These are phyloP conservation scores for Leccinum subgranulosum DNA, from an alignment of 768 basidiomycete genomes.

Conservation along the genomic window DNA sequence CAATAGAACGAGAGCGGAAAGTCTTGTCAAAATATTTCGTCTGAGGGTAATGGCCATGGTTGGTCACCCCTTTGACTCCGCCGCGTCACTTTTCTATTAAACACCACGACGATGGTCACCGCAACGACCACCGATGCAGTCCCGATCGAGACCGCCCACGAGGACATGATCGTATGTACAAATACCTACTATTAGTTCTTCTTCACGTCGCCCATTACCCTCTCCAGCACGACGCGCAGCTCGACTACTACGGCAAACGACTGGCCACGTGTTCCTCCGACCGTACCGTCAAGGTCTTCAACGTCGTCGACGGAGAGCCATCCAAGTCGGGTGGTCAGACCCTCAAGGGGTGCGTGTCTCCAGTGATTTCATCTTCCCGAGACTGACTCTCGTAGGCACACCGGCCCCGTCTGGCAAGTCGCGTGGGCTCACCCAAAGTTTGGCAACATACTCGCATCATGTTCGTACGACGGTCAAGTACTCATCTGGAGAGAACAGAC, in stretches of 20 bases:
- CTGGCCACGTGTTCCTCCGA: constrained; percentile 97
- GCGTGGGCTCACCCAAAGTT: constrained; percentile 99
- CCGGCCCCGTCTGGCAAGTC: constrained; percentile 97
- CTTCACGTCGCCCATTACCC: neutral
- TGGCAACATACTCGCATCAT: constrained; percentile 95
- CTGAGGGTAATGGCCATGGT: constrained; percentile 31
- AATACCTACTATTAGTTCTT: neutral
- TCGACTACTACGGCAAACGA: constrained; percentile 97
- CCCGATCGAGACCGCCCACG: constrained; percentile 92
- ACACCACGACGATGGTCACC: constrained; percentile 11
- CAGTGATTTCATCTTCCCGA: neutral
- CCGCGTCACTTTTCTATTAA: neutral
- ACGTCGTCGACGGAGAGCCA: constrained; percentile 85
- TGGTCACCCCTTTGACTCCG: neutral
- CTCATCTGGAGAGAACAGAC: constrained; percentile 95
- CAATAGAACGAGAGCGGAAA: constrained; percentile 20
- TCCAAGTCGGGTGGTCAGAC: constrained; percentile 67
- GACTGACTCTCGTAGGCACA: constrained; percentile 56
- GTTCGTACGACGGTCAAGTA: constrained; percentile 98
- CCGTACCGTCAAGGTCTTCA: constrained; percentile 92
- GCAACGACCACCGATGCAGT: constrained; percentile 64
- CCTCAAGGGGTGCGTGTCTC: constrained; percentile 68
- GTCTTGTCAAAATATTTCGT: constrained; percentile 25
- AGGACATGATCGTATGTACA: constrained; percentile 89
- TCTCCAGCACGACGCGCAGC: constrained; percentile 89